Conservation (phyloP, 2,329 filamentous ascomycete genomes). For the Xylariomycetidae sp. region DNA sequence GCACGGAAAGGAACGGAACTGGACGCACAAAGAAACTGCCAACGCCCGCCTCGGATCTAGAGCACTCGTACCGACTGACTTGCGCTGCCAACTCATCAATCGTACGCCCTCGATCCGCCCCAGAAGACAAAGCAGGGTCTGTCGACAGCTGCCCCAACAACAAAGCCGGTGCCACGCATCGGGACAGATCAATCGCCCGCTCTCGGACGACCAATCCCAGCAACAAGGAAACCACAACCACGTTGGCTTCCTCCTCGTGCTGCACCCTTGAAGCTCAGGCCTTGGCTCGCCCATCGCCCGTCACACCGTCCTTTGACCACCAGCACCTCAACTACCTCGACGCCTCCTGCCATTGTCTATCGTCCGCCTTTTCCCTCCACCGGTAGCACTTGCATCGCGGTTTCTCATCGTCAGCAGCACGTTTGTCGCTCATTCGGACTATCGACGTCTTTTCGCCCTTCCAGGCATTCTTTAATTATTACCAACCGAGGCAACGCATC, state of each 20-base stretch:
- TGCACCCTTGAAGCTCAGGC: background rate
- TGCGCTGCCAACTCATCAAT: too few species aligned
- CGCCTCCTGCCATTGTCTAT: conserved; percentile 6
- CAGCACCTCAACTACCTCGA: conserved; percentile 2
- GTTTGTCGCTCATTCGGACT: conserved; percentile 22
- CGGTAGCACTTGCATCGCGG: too few species aligned
- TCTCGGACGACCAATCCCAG: conserved; percentile 14
- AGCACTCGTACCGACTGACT: too few species aligned
- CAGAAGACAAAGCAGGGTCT: too few species aligned
- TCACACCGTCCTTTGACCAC: conserved; percentile 9
- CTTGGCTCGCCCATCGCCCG: conserved; percentile 6
- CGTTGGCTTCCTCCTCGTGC: conserved; percentile 6
- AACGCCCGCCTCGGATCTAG: too few species aligned
- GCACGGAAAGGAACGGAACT: too few species aligned
- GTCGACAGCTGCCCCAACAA: too few species aligned
- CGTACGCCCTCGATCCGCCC: too few species aligned
- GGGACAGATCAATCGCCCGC: conserved; percentile 17
- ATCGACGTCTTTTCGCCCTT: conserved; percentile 6
- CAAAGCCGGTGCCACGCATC: too few species aligned
- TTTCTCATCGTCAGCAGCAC: conserved; percentile 14
- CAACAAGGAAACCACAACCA: conserved; percentile 19
- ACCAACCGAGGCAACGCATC: conserved; percentile 11
- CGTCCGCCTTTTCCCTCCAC: conserved; percentile 10
- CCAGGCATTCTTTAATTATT: conserved; percentile 20
- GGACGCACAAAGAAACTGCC: too few species aligned